Base-by-base conservation (phyloP, 768 basidiomycete species). In the Boletellus ananiceps region DNA sequence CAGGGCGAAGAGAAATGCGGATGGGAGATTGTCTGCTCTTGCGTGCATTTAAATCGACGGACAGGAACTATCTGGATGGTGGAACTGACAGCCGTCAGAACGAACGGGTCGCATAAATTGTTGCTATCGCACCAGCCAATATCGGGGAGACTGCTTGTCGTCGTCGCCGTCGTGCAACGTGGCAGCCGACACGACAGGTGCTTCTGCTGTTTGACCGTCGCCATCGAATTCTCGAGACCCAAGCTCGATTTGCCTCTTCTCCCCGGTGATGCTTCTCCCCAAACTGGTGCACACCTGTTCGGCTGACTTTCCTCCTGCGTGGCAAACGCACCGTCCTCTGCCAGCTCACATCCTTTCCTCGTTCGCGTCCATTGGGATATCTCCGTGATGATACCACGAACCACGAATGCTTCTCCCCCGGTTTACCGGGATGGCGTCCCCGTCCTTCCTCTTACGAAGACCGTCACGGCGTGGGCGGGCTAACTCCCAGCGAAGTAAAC, bases 401-500 rank as follows among this genome's bases (percentile, higher is more conserved):
- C 2, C 60, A 63, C 36, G 41, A 62, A 58, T 57, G 57, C 2
- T 52, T 65, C 19, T 56, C 41, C 3, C 56, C 65, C 23, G 53
- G 56, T 23, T 6, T 40, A 1, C 54, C 63, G 27, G 58, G 46
- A 2, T 65, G 57, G 59, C 54, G 49, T 35, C 63, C 57, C 8
- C 63, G 57, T 46, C 56, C 60, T 27, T 55, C 57, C n/a, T 54
- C 65, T 1, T 54, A 57, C 31, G 65, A 67, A 37, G 63, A 65
- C 18, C 44, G 48, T 21, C 59, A 57, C 12, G 61, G 61, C 2
- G 47, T 40, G 0, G 44, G 63, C 1, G 49, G 56, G 1, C 67
- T 69, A 5, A 43, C 48, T 6, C 65, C 63, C 4, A 57, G 54
- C 27, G 54, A 69, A 36, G 50, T 68, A 5, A 68, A 64, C 55